A percentile compares a stretch with the other conserved stretches of the same genome.
Conservation (phyloP, 139 green algal species). For the Closterium sp. region DNA sequence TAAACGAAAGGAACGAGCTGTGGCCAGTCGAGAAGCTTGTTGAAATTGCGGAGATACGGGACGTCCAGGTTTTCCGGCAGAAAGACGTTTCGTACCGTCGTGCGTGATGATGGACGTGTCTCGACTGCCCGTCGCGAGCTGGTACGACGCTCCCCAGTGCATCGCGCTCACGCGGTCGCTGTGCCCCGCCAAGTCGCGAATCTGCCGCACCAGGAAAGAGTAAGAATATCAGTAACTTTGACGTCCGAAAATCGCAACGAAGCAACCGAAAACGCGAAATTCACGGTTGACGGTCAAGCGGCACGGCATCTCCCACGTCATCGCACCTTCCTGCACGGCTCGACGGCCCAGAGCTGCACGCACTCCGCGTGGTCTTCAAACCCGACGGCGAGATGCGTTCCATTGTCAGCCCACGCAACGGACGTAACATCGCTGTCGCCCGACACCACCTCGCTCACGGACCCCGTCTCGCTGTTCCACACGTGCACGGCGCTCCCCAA, state of each 20-base stretch:
- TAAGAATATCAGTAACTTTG: background rate
- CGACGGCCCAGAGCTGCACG: slow-evolving; percentile 87
- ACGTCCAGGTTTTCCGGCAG: too few species aligned
- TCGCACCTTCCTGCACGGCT: slow-evolving; percentile 50
- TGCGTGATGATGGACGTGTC: slow-evolving; percentile 88
- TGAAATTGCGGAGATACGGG: too few species aligned
- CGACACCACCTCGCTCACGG: slow-evolving; percentile 78
- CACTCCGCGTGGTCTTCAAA: slow-evolving; percentile 54
- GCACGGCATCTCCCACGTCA: slow-evolving; percentile 39
- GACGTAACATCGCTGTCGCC: slow-evolving; percentile 69
- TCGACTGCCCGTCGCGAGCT: slow-evolving; percentile 73
- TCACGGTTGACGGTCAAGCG: slow-evolving; percentile 31
- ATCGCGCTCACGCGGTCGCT: slow-evolving; percentile 78
- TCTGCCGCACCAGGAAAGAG: background rate
- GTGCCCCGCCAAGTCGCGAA: slow-evolving; percentile 67
- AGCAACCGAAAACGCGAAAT: too few species aligned
- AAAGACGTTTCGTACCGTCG: slow-evolving; percentile 7
- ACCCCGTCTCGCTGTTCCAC: slow-evolving; percentile 82
- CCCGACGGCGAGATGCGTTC: slow-evolving; percentile 84
- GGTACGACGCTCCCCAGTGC: slow-evolving; percentile 74
- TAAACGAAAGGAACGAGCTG: too few species aligned
- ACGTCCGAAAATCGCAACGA: too few species aligned
- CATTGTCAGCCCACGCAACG: slow-evolving; percentile 83
- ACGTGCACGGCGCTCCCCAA: slow-evolving; percentile 89
- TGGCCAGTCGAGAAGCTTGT: too few species aligned